Conservation (phyloP, 257 asterid species). For the Scutellaria minor region DNA sequence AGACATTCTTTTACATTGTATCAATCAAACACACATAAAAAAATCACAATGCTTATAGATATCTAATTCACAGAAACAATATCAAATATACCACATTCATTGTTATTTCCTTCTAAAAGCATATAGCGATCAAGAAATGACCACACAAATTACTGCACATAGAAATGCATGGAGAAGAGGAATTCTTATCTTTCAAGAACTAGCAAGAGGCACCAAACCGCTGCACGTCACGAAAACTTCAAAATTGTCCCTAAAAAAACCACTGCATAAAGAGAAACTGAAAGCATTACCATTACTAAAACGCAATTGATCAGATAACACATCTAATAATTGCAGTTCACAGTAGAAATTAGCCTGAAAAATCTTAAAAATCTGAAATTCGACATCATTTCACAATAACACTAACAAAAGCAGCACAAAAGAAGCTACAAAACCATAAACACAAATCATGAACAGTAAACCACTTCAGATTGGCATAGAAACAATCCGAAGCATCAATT, state of each 20-base stretch:
- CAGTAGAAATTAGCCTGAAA: not conserved
- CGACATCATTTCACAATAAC: not conserved
- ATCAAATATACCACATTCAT: not conserved
- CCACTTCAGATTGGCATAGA: slow-evolving; percentile 20
- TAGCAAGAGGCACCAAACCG: not conserved
- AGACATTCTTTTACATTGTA: not conserved
- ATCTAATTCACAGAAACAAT: not conserved
- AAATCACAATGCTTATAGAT: not conserved
- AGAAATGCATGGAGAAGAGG: not conserved
- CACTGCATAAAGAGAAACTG: slow-evolving; percentile 19
- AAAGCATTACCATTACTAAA: slow-evolving; percentile 21
- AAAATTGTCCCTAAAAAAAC: not conserved
- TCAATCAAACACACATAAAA: slow-evolving; percentile 15
- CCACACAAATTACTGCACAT: not conserved
- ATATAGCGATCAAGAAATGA: not conserved
- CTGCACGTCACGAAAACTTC: slow-evolving; percentile 29
- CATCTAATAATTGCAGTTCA: not conserved
- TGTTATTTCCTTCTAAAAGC: slow-evolving; percentile 13
- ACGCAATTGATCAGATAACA: not conserved
- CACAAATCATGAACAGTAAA: slow-evolving; percentile 22
- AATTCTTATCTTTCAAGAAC: slow-evolving; percentile 22
- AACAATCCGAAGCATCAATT: slow-evolving; percentile 33
- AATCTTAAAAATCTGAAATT: not conserved
- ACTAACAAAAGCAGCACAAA: not conserved
- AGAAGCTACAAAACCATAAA: not conserved